Percentiles rank a stretch among this genome's conserved stretches.
phyloP scores from a whole-genome alignment of 2,329 filamentous ascomycete genomes.

The Fusarium scirpi region DNA sequence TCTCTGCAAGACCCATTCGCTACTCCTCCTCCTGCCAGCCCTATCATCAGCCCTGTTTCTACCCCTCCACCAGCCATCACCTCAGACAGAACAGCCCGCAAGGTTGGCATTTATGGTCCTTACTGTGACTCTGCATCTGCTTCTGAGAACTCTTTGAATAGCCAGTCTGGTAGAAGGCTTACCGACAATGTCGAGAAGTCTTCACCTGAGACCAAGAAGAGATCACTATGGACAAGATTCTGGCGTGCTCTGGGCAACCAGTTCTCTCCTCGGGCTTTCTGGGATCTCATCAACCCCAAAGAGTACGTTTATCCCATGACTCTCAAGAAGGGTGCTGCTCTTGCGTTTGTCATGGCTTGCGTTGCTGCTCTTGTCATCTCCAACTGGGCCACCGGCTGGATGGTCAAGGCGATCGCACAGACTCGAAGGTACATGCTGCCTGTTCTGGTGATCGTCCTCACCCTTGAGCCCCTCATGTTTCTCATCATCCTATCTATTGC shows the following conservation, averaged over 20 bases:
- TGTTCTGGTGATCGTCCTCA: slow-evolving; percentile 9
- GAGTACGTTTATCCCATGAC: slow-evolving; percentile 16
- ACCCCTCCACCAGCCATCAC: not conserved
- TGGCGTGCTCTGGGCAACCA: not conserved
- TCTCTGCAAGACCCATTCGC: not conserved
- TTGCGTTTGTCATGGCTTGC: not conserved
- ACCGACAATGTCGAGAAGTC: not conserved
- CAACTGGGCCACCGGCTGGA: slow-evolving; percentile 1
- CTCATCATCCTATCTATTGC: slow-evolving; percentile 14
- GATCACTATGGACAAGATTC: not conserved
- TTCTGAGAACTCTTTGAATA: not conserved
- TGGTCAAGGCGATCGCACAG: not conserved
- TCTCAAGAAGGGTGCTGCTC: not conserved
- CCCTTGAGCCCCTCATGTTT: slow-evolving; percentile 15
- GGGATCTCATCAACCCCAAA: not conserved
- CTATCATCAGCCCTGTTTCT: not conserved
- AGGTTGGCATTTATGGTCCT: slow-evolving; percentile 7
- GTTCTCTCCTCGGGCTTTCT: slow-evolving; percentile 6
- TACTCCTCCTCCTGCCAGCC: not conserved
- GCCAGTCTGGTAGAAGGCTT: not conserved
- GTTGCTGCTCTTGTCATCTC: not conserved
- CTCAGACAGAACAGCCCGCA: not conserved
- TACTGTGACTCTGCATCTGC: not conserved
- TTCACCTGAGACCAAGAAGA: not conserved
- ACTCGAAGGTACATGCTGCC: slow-evolving; percentile 3